These are phyloP conservation scores for Phytophthora foliorum DNA, from an alignment of 352 stramenopile species.

Conservation along the genomic window DNA sequence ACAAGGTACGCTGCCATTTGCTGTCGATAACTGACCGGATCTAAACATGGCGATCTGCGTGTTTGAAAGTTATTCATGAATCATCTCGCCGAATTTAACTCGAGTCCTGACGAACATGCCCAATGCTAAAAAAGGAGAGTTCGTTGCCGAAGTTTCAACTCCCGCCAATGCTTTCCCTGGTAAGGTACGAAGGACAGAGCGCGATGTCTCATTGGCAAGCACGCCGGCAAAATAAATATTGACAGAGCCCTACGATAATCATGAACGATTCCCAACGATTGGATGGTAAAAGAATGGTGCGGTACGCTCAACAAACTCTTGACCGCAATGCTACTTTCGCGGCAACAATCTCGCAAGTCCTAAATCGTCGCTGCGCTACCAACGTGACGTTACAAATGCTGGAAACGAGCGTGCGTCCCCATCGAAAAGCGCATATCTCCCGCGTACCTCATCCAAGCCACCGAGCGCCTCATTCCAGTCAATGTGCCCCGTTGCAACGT, in stretches of 20 bases:
- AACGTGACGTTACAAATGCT: constrained; percentile 13
- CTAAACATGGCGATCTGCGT: too few relatives aligned
- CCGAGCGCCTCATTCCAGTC: neutral
- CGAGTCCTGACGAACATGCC: too few relatives aligned
- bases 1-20: too few relatives aligned
- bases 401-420: constrained; percentile 5
- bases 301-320: neutral
- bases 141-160: too few relatives aligned
- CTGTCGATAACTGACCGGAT: too few relatives aligned
- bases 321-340: neutral
- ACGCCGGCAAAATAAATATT: neutral
- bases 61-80: too few relatives aligned
- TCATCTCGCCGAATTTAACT: too few relatives aligned
- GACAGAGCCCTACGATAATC: neutral
- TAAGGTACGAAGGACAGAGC: neutral
- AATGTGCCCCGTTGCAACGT: neutral
- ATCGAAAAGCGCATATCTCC: constrained; percentile 23
- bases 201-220: neutral
- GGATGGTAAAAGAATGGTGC: neutral
- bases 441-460: too few relatives aligned
- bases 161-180: neutral
- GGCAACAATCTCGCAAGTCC: neutral
- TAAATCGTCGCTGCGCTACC: neutral
- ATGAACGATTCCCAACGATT: too few relatives aligned
- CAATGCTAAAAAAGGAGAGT: too few relatives aligned